These are phyloP conservation scores for Metschnikowia santaceciliae DNA, from an alignment of 805 yeast genomes.

Conservation along the genomic window DNA sequence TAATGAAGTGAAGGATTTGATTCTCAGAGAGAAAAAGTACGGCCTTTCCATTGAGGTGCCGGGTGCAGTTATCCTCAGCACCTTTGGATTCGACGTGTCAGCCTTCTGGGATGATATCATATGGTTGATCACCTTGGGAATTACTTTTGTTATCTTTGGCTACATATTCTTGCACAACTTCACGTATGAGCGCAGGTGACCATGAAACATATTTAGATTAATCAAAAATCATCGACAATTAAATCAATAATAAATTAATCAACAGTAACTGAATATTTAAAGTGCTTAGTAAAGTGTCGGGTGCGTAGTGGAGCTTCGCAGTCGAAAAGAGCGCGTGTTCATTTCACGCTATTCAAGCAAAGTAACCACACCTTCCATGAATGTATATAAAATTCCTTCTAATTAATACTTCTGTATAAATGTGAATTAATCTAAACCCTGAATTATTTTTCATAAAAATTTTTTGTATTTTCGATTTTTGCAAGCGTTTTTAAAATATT, in stretches of 20 bases:
- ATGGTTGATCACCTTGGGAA: conserved; percentile 55
- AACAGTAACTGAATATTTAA: too few relatives aligned
- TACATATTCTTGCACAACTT: conserved; percentile 68
- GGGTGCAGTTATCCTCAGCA: conserved; percentile 92
- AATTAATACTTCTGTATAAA: neutral
- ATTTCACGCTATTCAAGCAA: too few relatives aligned
- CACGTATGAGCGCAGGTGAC: conserved; percentile 69
- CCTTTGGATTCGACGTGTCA: conserved; percentile 88
- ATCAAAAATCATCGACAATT: neutral
- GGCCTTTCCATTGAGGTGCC: conserved; percentile 95
- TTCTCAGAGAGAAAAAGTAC: conserved; percentile 81
- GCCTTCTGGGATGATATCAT: conserved; percentile 67
- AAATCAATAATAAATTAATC: too few relatives aligned
- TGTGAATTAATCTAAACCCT: neutral
- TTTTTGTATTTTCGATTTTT: neutral
- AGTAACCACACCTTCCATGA: conserved; percentile 40
- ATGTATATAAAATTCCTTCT: conserved; percentile 41
- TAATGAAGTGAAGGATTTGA: conserved; percentile 85
- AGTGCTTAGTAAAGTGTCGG: too few relatives aligned
- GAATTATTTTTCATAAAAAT: neutral
- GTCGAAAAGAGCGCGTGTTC: too few relatives aligned
- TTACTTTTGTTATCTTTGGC: conserved; percentile 60
- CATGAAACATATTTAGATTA: too few relatives aligned
- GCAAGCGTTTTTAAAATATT: neutral
- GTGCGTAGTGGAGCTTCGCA: too few relatives aligned